Conservation (phyloP, 352 stramenopile genomes). For the Globisporangium apiculatum region DNA sequence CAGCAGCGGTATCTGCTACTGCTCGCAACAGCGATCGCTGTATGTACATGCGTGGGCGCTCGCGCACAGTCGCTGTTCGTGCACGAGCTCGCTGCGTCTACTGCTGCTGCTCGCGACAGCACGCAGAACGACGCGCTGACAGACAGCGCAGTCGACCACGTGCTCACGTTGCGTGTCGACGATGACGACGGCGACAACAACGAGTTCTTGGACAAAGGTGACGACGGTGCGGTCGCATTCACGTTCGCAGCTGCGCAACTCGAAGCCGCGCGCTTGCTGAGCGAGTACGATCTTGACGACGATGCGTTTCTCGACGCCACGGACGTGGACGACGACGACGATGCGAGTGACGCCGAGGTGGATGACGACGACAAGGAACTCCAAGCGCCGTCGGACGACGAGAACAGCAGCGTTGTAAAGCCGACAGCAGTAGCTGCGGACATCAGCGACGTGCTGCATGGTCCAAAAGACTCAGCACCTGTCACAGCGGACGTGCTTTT, state of each 20-base stretch:
- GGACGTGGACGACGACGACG: not conserved
- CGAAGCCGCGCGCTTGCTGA: conserved; percentile 11
- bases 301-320: not conserved
- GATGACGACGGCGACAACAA: not conserved
- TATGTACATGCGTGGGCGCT: not conserved
- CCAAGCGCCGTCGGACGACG: not conserved
- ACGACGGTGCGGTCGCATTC: conserved; percentile 1
- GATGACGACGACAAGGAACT: not conserved
- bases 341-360: not conserved
- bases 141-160: not conserved
- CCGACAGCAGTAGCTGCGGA: not conserved
- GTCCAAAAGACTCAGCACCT: not conserved
- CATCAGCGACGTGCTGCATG: not conserved
- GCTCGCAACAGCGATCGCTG: not conserved
- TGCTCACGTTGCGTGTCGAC: not conserved
- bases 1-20: not conserved
- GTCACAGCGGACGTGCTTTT: too few species aligned
- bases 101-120: not conserved
- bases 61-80: not conserved
- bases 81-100: not conserved
- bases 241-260: conserved; percentile 9
- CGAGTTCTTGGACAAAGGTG: not conserved
- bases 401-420: not conserved
- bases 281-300: not conserved
- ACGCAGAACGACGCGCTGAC: not conserved